Evolutionary conservation across 768 basidiomycete genomes (phyloP).

Genomic region (Tulasnella calospora): DNA sequence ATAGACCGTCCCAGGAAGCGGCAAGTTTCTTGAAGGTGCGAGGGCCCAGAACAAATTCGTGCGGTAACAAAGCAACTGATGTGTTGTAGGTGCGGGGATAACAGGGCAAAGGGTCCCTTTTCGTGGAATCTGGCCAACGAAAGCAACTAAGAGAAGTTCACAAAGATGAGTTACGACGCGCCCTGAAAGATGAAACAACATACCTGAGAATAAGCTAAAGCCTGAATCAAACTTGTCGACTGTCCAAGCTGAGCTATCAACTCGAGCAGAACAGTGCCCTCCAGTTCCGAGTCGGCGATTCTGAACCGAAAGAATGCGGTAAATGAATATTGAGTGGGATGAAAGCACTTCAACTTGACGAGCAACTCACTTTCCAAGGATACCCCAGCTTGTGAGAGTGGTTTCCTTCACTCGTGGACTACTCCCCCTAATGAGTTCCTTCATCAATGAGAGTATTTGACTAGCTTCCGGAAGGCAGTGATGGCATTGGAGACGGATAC

Average conservation of each 20-base stretch:
- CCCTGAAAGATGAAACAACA: slow-evolving; percentile 26
- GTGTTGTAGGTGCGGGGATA: slow-evolving; percentile 63
- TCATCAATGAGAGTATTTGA: slow-evolving; percentile 45
- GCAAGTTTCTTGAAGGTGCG: slow-evolving; percentile 58
- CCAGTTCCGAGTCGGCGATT: slow-evolving; percentile 46
- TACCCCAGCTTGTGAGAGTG: slow-evolving; percentile 54
- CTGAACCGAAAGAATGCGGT: slow-evolving; percentile 35
- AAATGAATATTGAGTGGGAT: slow-evolving; percentile 5
- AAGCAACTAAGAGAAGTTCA: slow-evolving; percentile 46
- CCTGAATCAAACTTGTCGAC: slow-evolving; percentile 63
- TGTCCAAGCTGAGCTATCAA: slow-evolving; percentile 64
- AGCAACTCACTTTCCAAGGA: slow-evolving; percentile 44
- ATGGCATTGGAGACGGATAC: slow-evolving; percentile 45
- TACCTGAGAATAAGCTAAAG: slow-evolving; percentile 64
- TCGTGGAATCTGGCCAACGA: slow-evolving; percentile 53
- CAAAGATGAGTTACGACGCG: slow-evolving; percentile 15
- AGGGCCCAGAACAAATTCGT: slow-evolving; percentile 55
- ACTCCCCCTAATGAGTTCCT: slow-evolving; percentile 45
- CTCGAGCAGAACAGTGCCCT: slow-evolving; percentile 56
- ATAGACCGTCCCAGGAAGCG: slow-evolving; percentile 58
- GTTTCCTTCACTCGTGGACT: slow-evolving; percentile 58
- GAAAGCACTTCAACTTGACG: no score
- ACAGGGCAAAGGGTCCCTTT: slow-evolving; percentile 59
- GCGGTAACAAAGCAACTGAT: slow-evolving; percentile 62
- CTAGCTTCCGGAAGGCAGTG: slow-evolving; percentile 37